Conservation (phyloP, 495 filamentous ascomycete species). For the Hyaloscypha bicolor region DNA sequence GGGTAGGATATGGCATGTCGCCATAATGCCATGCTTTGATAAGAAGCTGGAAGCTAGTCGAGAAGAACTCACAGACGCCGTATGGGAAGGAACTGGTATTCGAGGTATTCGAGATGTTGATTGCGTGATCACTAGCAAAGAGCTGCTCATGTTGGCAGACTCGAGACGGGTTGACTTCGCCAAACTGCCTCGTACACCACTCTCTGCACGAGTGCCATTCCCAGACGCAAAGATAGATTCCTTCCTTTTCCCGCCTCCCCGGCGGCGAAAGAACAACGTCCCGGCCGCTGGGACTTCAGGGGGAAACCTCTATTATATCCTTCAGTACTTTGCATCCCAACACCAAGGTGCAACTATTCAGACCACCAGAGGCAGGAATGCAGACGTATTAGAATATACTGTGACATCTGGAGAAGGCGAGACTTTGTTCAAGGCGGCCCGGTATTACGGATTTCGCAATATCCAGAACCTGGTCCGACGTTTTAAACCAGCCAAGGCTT, state of each 20-base stretch:
- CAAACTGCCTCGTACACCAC: slow-evolving; percentile 59
- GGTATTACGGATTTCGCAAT: slow-evolving; percentile 96
- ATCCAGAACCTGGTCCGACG: slow-evolving; percentile 95
- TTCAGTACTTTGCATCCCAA: slow-evolving; percentile 67
- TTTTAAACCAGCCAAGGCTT: slow-evolving; percentile 75
- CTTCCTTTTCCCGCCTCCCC: slow-evolving; percentile 65
- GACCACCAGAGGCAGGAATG: slow-evolving; percentile 77
- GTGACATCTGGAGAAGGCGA: slow-evolving; percentile 57
- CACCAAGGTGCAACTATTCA: slow-evolving; percentile 69
- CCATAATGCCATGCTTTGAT: slow-evolving; percentile 98
- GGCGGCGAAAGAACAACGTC: slow-evolving; percentile 28
- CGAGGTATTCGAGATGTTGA: slow-evolving; percentile 83
- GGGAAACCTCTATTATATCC: slow-evolving; percentile 83
- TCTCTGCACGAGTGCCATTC: slow-evolving; percentile 51
- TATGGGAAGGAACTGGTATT: slow-evolving; percentile 57
- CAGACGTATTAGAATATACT: slow-evolving; percentile 84
- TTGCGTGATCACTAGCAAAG: slow-evolving; percentile 94
- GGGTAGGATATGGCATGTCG: slow-evolving; percentile 87
- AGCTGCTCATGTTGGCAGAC: slow-evolving; percentile 84
- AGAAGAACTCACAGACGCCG: slow-evolving; percentile 81
- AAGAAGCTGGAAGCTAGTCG: slow-evolving; percentile 97
- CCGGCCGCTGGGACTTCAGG: slow-evolving; percentile 73
- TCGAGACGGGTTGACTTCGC: slow-evolving; percentile 75
- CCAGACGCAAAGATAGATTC: slow-evolving; percentile 68
- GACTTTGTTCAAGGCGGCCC: slow-evolving; percentile 74